Conservation (phyloP, 2,329 filamentous ascomycete genomes). For the Keithomyces neogunnii region DNA sequence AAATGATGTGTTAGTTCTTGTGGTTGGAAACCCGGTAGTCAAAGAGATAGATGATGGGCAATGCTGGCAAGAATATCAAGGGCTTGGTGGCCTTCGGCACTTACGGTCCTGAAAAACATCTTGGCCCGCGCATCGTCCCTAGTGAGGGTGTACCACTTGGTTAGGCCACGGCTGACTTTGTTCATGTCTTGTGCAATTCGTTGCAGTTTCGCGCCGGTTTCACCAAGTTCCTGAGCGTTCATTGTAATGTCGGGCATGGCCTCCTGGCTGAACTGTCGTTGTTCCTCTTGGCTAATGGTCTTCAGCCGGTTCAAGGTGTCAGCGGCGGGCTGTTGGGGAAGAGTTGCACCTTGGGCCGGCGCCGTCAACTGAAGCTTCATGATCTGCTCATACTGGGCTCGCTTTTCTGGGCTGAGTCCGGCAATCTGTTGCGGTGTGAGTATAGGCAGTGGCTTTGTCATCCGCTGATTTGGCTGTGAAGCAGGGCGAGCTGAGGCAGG, state of each 20-base stretch:
- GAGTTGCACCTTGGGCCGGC: constrained; percentile 12
- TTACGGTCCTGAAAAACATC: constrained; percentile 45
- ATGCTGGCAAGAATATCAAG: not conserved
- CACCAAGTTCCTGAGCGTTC: constrained; percentile 33
- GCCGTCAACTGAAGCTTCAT: constrained; percentile 20
- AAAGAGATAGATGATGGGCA: not conserved
- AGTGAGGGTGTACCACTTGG: constrained; percentile 39
- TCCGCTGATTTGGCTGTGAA: constrained; percentile 16
- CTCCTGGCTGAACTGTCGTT: constrained; percentile 29
- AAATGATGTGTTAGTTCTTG: constrained; percentile 21
- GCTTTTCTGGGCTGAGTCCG: constrained; percentile 34
- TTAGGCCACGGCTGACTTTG: constrained; percentile 35
- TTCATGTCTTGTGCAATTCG: constrained; percentile 32
- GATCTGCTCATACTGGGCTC: constrained; percentile 32
- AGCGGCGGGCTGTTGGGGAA: constrained; percentile 11
- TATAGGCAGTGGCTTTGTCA: constrained; percentile 14
- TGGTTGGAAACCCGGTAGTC: not conserved
- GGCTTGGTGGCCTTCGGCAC: constrained; percentile 15
- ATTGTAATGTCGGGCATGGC: constrained; percentile 37
- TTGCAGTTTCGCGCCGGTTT: constrained; percentile 35
- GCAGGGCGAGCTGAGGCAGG: constrained; percentile 12
- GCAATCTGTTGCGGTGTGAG: constrained; percentile 28
- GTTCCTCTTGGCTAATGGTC: constrained; percentile 31
- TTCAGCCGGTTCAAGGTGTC: constrained; percentile 25
- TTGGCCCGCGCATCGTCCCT: constrained; percentile 40